phyloP scores from a whole-genome alignment of 2,329 filamentous ascomycete genomes.

The Scytalidium lignicola region DNA sequence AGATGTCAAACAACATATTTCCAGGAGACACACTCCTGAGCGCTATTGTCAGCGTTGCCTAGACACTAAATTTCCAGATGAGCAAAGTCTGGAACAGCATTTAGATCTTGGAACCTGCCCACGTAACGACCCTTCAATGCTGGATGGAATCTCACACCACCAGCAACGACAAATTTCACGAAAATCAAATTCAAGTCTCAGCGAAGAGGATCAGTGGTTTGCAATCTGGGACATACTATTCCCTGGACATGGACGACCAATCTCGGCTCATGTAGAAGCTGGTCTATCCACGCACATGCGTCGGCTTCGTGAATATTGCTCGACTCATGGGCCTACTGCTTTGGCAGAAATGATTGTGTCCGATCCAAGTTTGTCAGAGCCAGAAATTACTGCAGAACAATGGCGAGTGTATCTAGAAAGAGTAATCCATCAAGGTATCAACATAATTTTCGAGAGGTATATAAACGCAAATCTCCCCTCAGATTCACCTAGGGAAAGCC shows the following conservation, averaged over 20 bases:
- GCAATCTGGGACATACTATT: constrained; percentile 12
- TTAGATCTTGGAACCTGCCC: neutral
- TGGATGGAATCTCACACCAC: constrained; percentile 3
- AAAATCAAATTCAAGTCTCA: constrained; percentile 4
- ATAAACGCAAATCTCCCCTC: neutral
- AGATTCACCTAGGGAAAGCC: neutral
- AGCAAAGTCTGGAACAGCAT: constrained; percentile 1
- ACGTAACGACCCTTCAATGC: neutral
- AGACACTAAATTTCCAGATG: constrained; percentile 2
- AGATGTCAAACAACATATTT: constrained; percentile 10
- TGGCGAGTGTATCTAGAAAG: neutral
- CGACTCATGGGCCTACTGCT: neutral
- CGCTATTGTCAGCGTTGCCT: constrained; percentile 8
- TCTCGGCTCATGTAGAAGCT: constrained; percentile 5
- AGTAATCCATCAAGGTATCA: neutral
- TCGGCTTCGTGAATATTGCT: constrained; percentile 6
- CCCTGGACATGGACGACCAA: neutral
- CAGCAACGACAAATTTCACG: constrained; percentile 1
- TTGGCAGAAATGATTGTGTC: constrained; percentile 1
- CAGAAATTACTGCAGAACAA: constrained; percentile 4
- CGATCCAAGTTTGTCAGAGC: neutral
- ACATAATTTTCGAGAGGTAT: neutral
- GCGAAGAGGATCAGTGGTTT: constrained; percentile 9
- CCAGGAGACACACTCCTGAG: constrained; percentile 5
- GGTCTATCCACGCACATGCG: neutral